A percentile compares a stretch with the other conserved stretches of the same genome.
Evolutionary conservation across 345 rosid genomes (phyloP).

Genomic region (Iberis pinnata): DNA sequence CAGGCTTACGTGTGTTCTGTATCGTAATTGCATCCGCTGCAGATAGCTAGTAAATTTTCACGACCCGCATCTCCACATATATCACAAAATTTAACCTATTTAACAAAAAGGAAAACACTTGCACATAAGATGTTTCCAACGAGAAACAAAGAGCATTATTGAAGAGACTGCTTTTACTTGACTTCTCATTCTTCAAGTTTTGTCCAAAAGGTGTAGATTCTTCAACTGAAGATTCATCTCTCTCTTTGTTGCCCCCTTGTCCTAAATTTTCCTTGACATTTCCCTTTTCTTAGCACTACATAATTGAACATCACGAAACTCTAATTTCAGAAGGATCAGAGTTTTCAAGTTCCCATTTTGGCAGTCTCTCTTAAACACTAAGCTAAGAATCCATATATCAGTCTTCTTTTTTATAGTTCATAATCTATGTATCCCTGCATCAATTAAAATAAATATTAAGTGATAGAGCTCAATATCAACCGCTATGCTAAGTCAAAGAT

Average conservation of each 20-base stretch:
- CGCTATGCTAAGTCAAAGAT: too few species aligned
- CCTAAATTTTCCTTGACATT: conserved; percentile 31
- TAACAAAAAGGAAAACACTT: conserved; percentile 17
- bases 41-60: conserved; percentile 90
- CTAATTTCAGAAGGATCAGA: too few species aligned
- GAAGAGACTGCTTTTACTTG: conserved; percentile 30
- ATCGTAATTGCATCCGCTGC: conserved; percentile 88
- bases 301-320: too few species aligned
- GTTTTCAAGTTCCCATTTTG: too few species aligned
- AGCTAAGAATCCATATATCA: too few species aligned
- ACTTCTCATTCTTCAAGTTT: conserved; percentile 37
- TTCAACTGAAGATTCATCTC: conserved; percentile 28
- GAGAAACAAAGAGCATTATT: conserved; percentile 12
- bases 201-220: conserved; percentile 28
- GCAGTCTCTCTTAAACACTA: too few species aligned
- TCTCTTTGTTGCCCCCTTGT: conserved; percentile 28
- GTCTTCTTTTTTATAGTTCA: too few species aligned
- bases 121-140: background rate
- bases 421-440: too few species aligned
- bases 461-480: too few species aligned
- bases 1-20: conserved; percentile 96
- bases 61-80: conserved; percentile 99
- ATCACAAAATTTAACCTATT: conserved; percentile 98
- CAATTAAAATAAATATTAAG: too few species aligned
- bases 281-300: conserved; percentile 9